A percentile compares a stretch with the other conserved stretches of the same genome.
Evolutionary conservation across 495 filamentous ascomycete genomes (phyloP).

Genomic region (Tuber calosporum): DNA sequence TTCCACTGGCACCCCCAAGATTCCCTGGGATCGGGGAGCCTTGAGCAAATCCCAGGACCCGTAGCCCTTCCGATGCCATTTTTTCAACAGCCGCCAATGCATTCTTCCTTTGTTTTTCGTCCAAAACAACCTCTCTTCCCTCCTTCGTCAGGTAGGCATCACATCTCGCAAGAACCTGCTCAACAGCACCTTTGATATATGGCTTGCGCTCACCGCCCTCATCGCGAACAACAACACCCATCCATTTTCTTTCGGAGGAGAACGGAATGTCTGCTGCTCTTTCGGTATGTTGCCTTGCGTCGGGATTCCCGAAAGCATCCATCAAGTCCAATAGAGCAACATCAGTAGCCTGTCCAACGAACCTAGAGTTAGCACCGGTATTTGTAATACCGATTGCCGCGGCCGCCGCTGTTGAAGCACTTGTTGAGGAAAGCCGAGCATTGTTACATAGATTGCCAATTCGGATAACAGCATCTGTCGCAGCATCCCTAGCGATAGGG

Average conservation of each 20-base stretch:
- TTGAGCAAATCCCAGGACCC: constrained; percentile 87
- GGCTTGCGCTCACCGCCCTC: constrained; percentile 47
- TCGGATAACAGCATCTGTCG: constrained; percentile 56
- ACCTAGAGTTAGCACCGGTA: constrained; percentile 57
- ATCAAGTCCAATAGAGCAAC: constrained; percentile 89
- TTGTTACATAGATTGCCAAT: constrained; percentile 97
- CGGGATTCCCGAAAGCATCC: constrained; percentile 80
- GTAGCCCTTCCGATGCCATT: constrained; percentile 88
- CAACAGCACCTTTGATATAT: constrained; percentile 91
- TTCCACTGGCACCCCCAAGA: constrained; percentile 43
- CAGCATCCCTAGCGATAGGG: constrained; percentile 9
- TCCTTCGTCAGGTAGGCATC: constrained; percentile 85
- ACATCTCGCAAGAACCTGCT: constrained; percentile 75
- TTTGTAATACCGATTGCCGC: constrained; percentile 34
- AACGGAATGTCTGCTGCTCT: constrained; percentile 82
- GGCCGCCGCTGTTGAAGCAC: constrained; percentile 30
- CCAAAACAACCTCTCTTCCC: constrained; percentile 78
- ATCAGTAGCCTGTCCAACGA: constrained; percentile 95
- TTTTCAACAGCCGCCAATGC: constrained; percentile 73
- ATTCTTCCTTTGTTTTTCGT: constrained; percentile 64
- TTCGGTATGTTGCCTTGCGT: constrained; percentile 73
- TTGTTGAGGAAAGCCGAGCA: constrained; percentile 57
- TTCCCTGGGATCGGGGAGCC: constrained; percentile 48
- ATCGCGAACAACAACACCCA: constrained; percentile 76
- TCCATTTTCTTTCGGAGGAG: constrained; percentile 97